Evolutionary conservation across 2,329 filamentous ascomycete species (phyloP).

Genomic region (Dothiorella sarmentorum): DNA sequence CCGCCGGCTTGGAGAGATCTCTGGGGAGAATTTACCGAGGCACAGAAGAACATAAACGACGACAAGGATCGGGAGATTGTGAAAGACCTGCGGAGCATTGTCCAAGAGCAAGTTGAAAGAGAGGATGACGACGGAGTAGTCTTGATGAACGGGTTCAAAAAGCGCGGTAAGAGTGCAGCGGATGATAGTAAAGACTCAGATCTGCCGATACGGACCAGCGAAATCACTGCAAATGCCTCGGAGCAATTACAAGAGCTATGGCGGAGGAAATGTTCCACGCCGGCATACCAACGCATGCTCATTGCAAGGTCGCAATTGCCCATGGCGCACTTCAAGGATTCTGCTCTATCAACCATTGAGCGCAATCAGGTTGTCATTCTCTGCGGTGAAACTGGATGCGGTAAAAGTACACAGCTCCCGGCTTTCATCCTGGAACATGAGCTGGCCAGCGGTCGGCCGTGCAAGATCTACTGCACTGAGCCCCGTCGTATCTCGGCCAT

Average conservation of each 20-base stretch:
- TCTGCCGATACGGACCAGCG: conserved; percentile 5
- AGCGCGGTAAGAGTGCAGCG: conserved; percentile 33
- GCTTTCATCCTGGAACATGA: conserved; percentile 90
- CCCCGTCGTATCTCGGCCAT: conserved; percentile 94
- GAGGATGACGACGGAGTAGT: conserved; percentile 57
- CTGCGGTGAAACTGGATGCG: conserved; percentile 94
- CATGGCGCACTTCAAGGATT: conserved; percentile 79
- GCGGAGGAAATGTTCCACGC: conserved; percentile 48
- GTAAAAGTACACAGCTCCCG: conserved; percentile 97
- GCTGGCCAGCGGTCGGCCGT: conserved; percentile 71
- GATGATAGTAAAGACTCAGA: conserved; percentile 20
- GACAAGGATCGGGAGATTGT: conserved; percentile 66
- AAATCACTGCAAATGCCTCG: conserved; percentile 26
- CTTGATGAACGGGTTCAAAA: conserved; percentile 69
- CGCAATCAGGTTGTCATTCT: conserved; percentile 84
- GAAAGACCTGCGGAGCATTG: conserved; percentile 64
- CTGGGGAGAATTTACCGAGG: conserved; percentile 73
- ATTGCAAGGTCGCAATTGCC: conserved; percentile 74
- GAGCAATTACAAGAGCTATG: conserved; percentile 51
- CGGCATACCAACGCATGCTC: conserved; percentile 74
- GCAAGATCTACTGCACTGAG: conserved; percentile 94
- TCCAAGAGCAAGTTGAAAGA: conserved; percentile 63
- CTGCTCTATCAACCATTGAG: conserved; percentile 74
- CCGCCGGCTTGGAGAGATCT: conserved; percentile 80
- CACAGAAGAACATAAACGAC: conserved; percentile 68